A percentile compares a stretch with the other conserved stretches of the same genome.
Conservation (phyloP, 1,284 basidiomycete species). For the Fomitopsis pinicola region DNA sequence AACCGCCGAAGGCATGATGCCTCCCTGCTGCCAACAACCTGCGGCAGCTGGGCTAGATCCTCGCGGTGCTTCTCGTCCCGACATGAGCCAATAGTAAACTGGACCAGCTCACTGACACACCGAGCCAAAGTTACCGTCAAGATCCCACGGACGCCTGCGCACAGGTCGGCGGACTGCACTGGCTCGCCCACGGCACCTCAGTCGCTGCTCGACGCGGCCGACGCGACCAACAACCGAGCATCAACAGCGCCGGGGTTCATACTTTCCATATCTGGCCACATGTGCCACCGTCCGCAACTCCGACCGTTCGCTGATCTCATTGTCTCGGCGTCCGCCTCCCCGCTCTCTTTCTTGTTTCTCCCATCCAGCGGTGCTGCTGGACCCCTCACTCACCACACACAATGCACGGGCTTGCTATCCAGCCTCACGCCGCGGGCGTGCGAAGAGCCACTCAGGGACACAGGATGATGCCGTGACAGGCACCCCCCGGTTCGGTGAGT, state of each 20-base stretch:
- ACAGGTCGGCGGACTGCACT: background rate
- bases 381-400: background rate
- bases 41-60: slow-evolving; percentile 38
- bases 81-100: slow-evolving; percentile 20
- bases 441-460: slow-evolving; percentile 1
- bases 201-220: background rate
- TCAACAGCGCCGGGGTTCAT: background rate
- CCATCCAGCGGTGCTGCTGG: background rate
- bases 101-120: slow-evolving; percentile 13
- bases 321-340: background rate
- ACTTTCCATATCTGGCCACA: background rate
- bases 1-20: slow-evolving; percentile 35
- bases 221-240: background rate
- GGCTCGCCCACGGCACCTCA: slow-evolving; percentile 6
- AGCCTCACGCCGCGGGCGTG: background rate
- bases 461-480: background rate
- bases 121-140: background rate
- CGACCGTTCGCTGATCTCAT: slow-evolving; percentile 7
- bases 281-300: slow-evolving; percentile 6
- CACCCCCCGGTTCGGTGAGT: background rate
- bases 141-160: background rate
- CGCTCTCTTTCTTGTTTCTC: background rate
- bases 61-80: slow-evolving; percentile 29
- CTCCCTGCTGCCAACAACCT: slow-evolving; percentile 29
- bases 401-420: no score